Evolutionary conservation across 257 asterid species (phyloP), one percentile per base, ranked within the genome.

Genomic region (Solanum rostratum): DNA sequence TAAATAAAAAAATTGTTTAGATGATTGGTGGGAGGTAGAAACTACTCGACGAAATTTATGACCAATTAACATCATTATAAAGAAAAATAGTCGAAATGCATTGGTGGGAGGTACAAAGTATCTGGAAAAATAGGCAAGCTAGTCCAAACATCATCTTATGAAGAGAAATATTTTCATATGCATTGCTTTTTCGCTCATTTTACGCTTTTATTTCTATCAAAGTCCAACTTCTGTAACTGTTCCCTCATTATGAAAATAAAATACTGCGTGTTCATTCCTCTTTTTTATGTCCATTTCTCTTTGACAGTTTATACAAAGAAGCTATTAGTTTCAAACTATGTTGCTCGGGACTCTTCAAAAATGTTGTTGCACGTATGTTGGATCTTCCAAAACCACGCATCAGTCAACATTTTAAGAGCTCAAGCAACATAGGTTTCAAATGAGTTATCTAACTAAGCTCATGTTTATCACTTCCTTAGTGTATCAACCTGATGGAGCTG

Each of bases 401-500:
- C 12, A 3, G 71, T 29, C 43, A 3, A 65, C 12, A 14, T 29
- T 63, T 63, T 63, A 1, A 63, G 41, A 27, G 39, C 29, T 63
- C 71, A 41, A 63, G 6, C 71, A 27, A 63, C 71, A 14, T 63
- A 27, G 41, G 37, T 46, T 46, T 74, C 22, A 1, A 24, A 74
- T 14, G 6, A 76, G 45, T 49, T 4, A 4, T 49, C 45, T 76
- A 49, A 76, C 27, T 27, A 76, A 27, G 45, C 27, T 76, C 24
- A 10, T 27, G n/a, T 30, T 24, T 49, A 49, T 76, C 16, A 50
- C 37, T 55, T 79, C 87, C 81, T 86, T 93, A 95, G 98, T 83
- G 62, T 97, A 92, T 85, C 98, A 95, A 88, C 98, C 98, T 27
- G 90, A 88, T 85, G 97, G 98, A 45, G 83, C 83, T 70, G 90